A percentile compares a stretch with the other conserved stretches of the same genome.
Evolutionary conservation across 2,329 filamentous ascomycete species (phyloP).

Genomic region (Pestalotiopsis sp.): DNA sequence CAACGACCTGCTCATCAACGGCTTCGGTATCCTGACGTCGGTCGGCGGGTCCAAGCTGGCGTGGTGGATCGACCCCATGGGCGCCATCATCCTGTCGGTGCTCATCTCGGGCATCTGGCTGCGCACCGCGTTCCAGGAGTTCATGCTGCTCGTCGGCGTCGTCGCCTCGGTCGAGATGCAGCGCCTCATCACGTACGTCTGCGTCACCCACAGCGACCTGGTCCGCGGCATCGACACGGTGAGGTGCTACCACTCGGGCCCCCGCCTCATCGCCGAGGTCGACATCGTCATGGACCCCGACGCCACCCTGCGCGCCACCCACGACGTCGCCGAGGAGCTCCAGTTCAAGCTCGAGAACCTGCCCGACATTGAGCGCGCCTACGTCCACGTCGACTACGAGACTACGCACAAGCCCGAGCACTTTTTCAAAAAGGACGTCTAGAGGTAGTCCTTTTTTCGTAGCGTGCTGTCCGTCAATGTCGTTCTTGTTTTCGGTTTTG

Average conservation of each 20-base stretch:
- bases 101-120: constrained; percentile 83
- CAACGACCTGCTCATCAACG: constrained; percentile 97
- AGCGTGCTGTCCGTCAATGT: not conserved
- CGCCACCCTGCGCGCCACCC: constrained; percentile 74
- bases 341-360: constrained; percentile 93
- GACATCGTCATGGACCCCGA: constrained; percentile 90
- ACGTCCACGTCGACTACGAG: constrained; percentile 97
- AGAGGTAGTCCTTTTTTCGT: not conserved
- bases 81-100: constrained; percentile 81
- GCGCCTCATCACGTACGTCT: constrained; percentile 94
- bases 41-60: constrained; percentile 85
- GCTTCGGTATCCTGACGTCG: constrained; percentile 86
- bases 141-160: constrained; percentile 87
- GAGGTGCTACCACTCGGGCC: constrained; percentile 87
- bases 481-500: too few species aligned
- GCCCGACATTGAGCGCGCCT: constrained; percentile 89
- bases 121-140: constrained; percentile 84
- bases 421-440: constrained; percentile 64
- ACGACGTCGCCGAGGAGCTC: constrained; percentile 91
- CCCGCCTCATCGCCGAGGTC: constrained; percentile 90
- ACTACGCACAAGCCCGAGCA: constrained; percentile 93
- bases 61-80: constrained; percentile 96
- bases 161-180: constrained; percentile 83
- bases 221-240: constrained; percentile 94
- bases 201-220: constrained; percentile 84